A percentile compares a stretch with the other conserved stretches of the same genome.
Conservation (phyloP, 257 asterid species). For the Solanum boliviense region DNA sequence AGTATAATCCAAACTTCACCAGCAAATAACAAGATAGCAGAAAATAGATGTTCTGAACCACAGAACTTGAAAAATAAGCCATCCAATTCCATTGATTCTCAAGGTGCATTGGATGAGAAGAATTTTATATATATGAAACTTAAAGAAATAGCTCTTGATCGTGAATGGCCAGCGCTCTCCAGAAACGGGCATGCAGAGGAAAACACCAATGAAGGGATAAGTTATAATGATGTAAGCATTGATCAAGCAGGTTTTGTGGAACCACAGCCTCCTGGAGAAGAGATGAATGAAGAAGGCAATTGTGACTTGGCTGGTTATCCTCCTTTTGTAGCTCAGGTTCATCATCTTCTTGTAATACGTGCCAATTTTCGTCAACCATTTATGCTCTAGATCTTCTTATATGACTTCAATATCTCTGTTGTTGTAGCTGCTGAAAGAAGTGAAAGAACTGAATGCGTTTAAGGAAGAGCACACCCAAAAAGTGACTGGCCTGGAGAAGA, state of each 20-base stretch:
- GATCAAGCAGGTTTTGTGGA: conserved; percentile 15
- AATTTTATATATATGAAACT: conserved; percentile 38
- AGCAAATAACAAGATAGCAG: conserved; percentile 13
- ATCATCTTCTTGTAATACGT: neutral
- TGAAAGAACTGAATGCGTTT: conserved; percentile 42
- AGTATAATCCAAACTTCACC: conserved; percentile 1
- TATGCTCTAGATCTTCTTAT: too few species aligned
- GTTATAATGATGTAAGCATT: conserved; percentile 14
- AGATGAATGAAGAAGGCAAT: conserved; percentile 13
- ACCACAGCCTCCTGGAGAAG: conserved; percentile 16
- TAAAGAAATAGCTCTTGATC: conserved; percentile 32
- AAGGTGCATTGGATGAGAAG: conserved; percentile 22
- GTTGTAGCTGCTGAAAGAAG: conserved; percentile 38
- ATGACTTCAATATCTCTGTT: neutral
- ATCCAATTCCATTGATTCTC: conserved; percentile 16
- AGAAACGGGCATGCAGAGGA: conserved; percentile 8
- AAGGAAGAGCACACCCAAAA: conserved; percentile 35
- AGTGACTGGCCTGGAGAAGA: conserved; percentile 33
- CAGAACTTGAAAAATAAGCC: conserved; percentile 13
- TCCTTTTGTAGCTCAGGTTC: conserved; percentile 44
- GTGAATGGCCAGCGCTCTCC: conserved; percentile 9
- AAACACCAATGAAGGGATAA: conserved; percentile 15
- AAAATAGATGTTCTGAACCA: conserved; percentile 18
- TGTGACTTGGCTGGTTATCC: conserved; percentile 24
- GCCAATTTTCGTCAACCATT: neutral